These are phyloP conservation scores for Phytophthora sp. DNA, from an alignment of 352 stramenopile genomes.

Conservation along the genomic window DNA sequence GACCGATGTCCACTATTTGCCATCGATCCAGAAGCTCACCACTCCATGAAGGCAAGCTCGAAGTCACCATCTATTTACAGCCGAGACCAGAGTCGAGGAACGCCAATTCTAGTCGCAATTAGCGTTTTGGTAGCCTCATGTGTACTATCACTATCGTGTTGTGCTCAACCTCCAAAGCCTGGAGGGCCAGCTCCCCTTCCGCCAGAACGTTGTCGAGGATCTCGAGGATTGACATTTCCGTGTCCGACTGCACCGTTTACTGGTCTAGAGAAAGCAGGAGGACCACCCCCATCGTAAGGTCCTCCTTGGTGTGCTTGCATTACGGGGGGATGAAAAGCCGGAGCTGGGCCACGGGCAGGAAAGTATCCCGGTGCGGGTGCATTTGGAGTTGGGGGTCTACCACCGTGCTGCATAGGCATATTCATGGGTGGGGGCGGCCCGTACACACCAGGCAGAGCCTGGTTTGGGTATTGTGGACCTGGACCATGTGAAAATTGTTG, in stretches of 20 bases:
- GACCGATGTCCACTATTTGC: not conserved
- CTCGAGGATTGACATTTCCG: constrained; percentile 37
- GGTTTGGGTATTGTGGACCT: constrained; percentile 23
- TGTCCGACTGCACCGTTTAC: constrained; percentile 19
- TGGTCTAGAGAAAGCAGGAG: constrained; percentile 21
- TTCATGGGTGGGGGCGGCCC: constrained; percentile 20
- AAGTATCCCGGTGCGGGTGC: constrained; percentile 19
- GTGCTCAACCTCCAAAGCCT: constrained; percentile 17
- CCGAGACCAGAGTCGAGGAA: constrained; percentile 14
- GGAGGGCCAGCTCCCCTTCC: constrained; percentile 21
- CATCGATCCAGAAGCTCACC: constrained; percentile 6
- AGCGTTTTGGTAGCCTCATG: too few species aligned
- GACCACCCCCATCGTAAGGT: constrained; percentile 8
- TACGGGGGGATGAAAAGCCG: constrained; percentile 11
- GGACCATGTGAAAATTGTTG: constrained; percentile 20
- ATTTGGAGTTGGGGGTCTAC: constrained; percentile 6
- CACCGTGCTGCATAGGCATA: constrained; percentile 24
- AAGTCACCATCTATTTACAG: constrained; percentile 35
- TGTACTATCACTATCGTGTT: constrained; percentile 10
- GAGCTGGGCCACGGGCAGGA: constrained; percentile 13
- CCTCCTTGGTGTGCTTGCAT: constrained; percentile 14
- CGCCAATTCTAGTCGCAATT: constrained; percentile 23
- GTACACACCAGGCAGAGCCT: constrained; percentile 26
- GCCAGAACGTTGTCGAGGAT: constrained; percentile 43
- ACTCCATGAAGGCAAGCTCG: constrained; percentile 2